Conservation (phyloP, 2,329 filamentous ascomycete species). For the Alternaria brassicicola region DNA sequence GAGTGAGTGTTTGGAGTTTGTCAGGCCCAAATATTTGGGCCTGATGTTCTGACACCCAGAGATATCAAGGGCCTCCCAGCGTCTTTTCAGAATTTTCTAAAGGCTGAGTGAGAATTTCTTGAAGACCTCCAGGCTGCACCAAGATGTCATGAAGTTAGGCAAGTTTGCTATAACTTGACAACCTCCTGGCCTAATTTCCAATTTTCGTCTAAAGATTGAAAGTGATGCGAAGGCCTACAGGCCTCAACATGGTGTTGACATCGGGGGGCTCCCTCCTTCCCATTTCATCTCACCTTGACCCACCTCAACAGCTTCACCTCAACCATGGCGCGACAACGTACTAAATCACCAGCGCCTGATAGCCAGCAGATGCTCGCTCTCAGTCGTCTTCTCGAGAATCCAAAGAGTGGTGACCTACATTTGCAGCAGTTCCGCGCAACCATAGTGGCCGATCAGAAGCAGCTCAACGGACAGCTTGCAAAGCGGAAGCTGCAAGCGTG, state of each 20-base stretch:
- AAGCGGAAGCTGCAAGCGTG: constrained; percentile 29
- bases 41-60: background rate
- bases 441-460: constrained; percentile 23
- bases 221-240: background rate
- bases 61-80: background rate
- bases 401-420: constrained; percentile 28
- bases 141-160: background rate
- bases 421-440: constrained; percentile 28
- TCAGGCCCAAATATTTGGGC: background rate
- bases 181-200: background rate
- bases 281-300: background rate
- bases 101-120: no score
- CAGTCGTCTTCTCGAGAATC: constrained; percentile 24
- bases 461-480: constrained; percentile 25
- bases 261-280: background rate
- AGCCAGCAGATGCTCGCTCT: constrained; percentile 38
- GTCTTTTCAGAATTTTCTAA: background rate
- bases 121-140: background rate
- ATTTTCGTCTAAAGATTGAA: background rate
- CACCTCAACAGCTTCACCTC: background rate
- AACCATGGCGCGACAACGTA: constrained; percentile 25
- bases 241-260: background rate
- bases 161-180: background rate
- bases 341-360: constrained; percentile 16
- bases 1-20: background rate